A percentile compares a stretch with the other conserved stretches of the same genome.
Conservation (phyloP, 2,329 filamentous ascomycete genomes). For the Colletotrichum sidae region DNA sequence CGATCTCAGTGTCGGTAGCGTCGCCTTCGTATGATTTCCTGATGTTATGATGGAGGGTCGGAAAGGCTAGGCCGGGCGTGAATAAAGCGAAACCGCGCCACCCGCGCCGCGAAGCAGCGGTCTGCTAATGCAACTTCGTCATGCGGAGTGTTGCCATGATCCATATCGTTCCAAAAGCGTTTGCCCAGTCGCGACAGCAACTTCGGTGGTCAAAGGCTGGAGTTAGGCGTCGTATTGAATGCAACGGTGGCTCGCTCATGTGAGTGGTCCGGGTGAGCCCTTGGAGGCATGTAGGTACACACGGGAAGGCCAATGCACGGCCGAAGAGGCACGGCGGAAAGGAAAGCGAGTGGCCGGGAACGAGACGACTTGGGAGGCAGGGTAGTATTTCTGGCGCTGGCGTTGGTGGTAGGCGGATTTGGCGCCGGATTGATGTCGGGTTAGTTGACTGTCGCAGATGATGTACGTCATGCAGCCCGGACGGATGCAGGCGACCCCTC, state of each 20-base stretch:
- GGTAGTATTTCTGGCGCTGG: background rate
- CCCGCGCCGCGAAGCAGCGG: constrained; percentile 20
- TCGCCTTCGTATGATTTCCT: background rate
- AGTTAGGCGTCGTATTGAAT: background rate
- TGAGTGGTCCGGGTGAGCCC: constrained; percentile 35
- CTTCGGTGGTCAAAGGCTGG: background rate
- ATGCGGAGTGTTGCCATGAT: too few species aligned
- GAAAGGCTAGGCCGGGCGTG: constrained; percentile 10
- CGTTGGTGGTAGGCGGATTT: constrained; percentile 26
- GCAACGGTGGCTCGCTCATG: constrained; percentile 10
- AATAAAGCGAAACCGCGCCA: constrained; percentile 31
- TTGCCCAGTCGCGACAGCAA: background rate
- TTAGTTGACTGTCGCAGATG: constrained; percentile 34
- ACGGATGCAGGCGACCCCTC: constrained; percentile 28
- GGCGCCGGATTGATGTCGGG: constrained; percentile 17
- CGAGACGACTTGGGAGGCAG: background rate
- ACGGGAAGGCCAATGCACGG: constrained; percentile 37
- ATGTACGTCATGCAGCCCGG: constrained; percentile 37
- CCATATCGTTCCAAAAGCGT: too few species aligned
- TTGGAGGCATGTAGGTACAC: constrained; percentile 22
- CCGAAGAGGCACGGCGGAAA: constrained; percentile 31
- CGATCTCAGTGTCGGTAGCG: constrained; percentile 26
- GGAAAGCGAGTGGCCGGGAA: constrained; percentile 33
- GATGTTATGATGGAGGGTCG: constrained; percentile 30
- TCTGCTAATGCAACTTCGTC: constrained; percentile 1